Evolutionary conservation across 768 basidiomycete species (phyloP).

Genomic region (Lactarius sanguifluus): DNA sequence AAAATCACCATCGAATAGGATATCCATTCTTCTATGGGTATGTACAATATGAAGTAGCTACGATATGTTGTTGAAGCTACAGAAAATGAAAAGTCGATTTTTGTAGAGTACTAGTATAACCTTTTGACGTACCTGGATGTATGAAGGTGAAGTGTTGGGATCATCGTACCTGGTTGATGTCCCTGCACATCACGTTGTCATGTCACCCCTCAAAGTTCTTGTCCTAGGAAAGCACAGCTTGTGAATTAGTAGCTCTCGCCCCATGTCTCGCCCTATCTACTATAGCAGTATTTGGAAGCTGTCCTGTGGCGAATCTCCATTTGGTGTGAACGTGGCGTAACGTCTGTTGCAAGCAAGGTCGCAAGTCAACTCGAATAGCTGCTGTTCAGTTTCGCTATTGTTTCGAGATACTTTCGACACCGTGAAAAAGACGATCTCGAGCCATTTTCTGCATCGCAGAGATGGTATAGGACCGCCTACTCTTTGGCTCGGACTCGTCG

Average conservation of each 20-base stretch:
- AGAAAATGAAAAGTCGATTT: no score
- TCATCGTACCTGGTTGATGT: constrained; percentile 1
- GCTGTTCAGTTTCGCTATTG: neutral
- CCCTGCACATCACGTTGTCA: neutral
- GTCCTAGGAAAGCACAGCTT: neutral
- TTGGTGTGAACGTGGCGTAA: neutral
- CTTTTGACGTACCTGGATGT: no score
- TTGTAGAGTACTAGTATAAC: no score
- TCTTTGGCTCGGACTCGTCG: neutral
- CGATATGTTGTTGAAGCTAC: no score
- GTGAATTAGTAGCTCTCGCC: neutral
- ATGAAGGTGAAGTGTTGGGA: no score
- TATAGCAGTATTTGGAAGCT: neutral
- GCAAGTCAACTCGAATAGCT: neutral
- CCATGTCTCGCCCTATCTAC: neutral
- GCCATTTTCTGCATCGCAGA: neutral
- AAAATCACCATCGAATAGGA: no score
- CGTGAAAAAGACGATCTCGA: neutral
- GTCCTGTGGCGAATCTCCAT: neutral
- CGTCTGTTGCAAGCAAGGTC: no score
- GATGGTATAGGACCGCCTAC: neutral
- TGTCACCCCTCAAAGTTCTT: neutral
- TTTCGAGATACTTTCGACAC: neutral
- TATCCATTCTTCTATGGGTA: no score
- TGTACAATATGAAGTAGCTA: no score